Evolutionary conservation across 345 rosid species (phyloP).

Genomic region (Streptanthus diversifolius): DNA sequence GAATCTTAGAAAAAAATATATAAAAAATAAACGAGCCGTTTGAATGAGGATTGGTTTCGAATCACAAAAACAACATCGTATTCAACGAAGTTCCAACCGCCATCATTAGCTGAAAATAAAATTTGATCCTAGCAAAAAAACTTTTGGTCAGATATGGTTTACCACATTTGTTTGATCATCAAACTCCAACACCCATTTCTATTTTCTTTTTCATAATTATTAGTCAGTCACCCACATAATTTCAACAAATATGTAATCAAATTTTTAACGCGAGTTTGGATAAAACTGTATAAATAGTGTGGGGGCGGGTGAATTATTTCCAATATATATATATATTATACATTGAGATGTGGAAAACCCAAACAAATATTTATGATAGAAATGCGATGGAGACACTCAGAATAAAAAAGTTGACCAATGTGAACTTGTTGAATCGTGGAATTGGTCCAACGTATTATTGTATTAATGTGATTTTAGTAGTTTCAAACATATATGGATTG

Average conservation of each 20-base stretch:
- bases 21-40: too few relatives aligned
- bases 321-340: background rate
- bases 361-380: background rate
- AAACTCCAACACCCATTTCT: constrained; percentile 5
- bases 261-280: constrained; percentile 10
- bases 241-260: constrained; percentile 10
- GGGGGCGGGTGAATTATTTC: background rate
- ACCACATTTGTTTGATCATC: constrained; percentile 15
- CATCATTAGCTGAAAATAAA: constrained; percentile 7
- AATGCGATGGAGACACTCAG: background rate
- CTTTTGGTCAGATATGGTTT: constrained; percentile 6
- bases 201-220: background rate
- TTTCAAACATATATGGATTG: background rate
- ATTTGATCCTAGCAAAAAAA: background rate
- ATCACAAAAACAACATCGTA: background rate
- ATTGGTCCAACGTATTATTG: background rate
- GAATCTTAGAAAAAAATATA: too few relatives aligned
- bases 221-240: background rate
- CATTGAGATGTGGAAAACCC: background rate
- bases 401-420: background rate
- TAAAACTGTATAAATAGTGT: background rate
- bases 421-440: background rate
- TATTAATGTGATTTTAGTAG: background rate
- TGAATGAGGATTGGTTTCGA: background rate
- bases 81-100: constrained; percentile 7